Evolutionary conservation across 2,329 filamentous ascomycete genomes (phyloP), one percentile per base, ranked within the genome.

Genomic region (Stemphylium vesicarium): DNA sequence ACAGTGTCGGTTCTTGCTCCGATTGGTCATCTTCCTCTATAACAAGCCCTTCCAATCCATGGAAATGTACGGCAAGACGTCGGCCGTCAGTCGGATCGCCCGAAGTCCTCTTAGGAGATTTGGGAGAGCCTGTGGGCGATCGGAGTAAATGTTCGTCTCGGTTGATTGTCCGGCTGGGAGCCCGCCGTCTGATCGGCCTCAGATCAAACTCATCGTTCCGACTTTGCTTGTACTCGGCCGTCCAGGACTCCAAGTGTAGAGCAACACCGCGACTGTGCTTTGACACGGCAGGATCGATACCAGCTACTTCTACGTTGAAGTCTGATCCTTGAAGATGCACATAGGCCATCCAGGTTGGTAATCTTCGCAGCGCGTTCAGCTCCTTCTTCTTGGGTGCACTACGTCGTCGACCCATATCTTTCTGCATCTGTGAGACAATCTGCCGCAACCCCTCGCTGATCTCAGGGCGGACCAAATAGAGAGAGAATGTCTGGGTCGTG

Each of bases 401-500:
- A 9, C 64, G 63, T 31, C 66, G 64, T 15, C 60, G 60, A 10
- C 60, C 74, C 33, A 83, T 63, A 18, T 72, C 69, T 31, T 68
- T 86, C 39, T 88, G 86, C 47, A 97, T 82, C 69, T 98, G 92
- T 37, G 87, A 86, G 12, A 97, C 86, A 59, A 99, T 97, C 72
- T 98, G 92, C 20, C 91, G 90, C 29, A 99, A 82, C 18, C 95
- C 96, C 68, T 96, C 90, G 49, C 89, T 95, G 54, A 99, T 96
- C 70, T 99, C 95, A 5, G 91, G 88, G 18, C 94, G 88, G 8
- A 97, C 88, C 81, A 99, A 88, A 69, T 92, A 95, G 43, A 96
- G 82, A 1, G 91, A 91, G 62, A 96, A 93, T 0, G 92, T 96
- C 70, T 96, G 90, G 2, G 97, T 79, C 57, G 87, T 91, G 16